phyloP scores from a whole-genome alignment of 495 filamentous ascomycete genomes.

The Filosporella fistucella region DNA sequence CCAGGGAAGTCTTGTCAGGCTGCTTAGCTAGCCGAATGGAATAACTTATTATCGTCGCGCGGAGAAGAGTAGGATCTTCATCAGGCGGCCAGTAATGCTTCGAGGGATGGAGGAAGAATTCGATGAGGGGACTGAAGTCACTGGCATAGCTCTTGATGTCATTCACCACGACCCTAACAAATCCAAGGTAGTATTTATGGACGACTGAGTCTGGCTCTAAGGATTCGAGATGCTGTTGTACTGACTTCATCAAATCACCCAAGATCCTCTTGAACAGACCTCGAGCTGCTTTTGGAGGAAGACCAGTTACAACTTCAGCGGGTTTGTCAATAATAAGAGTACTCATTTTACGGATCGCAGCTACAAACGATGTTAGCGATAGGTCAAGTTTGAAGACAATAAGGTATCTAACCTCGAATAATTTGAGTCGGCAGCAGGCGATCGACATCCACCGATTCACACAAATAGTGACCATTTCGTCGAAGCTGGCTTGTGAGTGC shows the following conservation, averaged over 20 bases:
- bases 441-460: neutral
- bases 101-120: constrained; percentile 43
- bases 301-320: constrained; percentile 1
- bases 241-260: constrained; percentile 39
- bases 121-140: constrained; percentile 37
- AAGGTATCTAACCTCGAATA: neutral
- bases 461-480: neutral
- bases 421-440: neutral
- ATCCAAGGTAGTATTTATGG: constrained; percentile 37
- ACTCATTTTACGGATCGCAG: constrained; percentile 37
- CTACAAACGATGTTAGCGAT: no score
- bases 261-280: constrained; percentile 32
- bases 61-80: constrained; percentile 44
- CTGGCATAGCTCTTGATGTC: constrained; percentile 40
- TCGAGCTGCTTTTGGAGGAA: constrained; percentile 27
- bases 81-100: constrained; percentile 40
- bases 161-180: constrained; percentile 37
- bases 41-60: constrained; percentile 43
- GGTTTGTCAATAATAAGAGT: constrained; percentile 8
- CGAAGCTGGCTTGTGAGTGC: neutral
- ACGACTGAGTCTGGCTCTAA: constrained; percentile 24
- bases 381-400: neutral
- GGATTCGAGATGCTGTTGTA: constrained; percentile 37
- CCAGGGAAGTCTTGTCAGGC: constrained; percentile 33
- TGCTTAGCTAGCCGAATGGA: constrained; percentile 38